Base-by-base conservation (phyloP, 495 filamentous ascomycete genomes). In the Terfezia boudieri region DNA sequence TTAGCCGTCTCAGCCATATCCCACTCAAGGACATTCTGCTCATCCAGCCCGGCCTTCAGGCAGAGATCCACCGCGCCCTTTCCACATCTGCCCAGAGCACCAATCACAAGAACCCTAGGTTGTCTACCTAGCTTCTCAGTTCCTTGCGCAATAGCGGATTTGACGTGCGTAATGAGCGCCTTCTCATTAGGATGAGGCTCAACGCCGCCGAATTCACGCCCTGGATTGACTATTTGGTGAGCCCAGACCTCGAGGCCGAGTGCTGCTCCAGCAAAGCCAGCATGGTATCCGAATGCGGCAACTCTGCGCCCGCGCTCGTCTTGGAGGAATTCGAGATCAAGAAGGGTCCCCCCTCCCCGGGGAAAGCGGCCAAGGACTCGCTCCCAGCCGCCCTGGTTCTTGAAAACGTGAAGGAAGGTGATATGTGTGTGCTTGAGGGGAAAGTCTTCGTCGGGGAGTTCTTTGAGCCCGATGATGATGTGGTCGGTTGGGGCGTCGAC, bases 391-490 rank as follows among this genome's bases (percentile, higher is more conserved):
- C 70, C 78, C 69, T 96, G 90, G 60, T 81, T 70, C 74, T 94
- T 94, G 72, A 86, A 93, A 70, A 76, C 84, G 53, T 80, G 77
- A 43, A 80, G 84, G 61, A 94, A 94, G 58, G 86, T 82, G 57
- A 98, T 76, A 67, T 82, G 83, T 12, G 78, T 77, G 61, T 96
- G 86, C 70, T 82, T 79, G 51, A 95, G 77, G 37, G 88, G 86
- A 64, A 87, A 86, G 36, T 80, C 78, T 61, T 93, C 82, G 64
- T 92, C 86, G 8, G 84, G 84, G 14, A 95, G 74, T 71, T 95
- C 90, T 75, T 98, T 98, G 51, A 98, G 74, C 38, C 90, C 89
- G 57, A 95, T 74, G 61, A 93, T 85, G 62, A 86, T 84, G 62
- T 88, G 77, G 55, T 86, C 78, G 58, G 74, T 71, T 22, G 90